Evolutionary conservation across 2,329 filamentous ascomycete species (phyloP).

Genomic region (Colletotrichum sp.): DNA sequence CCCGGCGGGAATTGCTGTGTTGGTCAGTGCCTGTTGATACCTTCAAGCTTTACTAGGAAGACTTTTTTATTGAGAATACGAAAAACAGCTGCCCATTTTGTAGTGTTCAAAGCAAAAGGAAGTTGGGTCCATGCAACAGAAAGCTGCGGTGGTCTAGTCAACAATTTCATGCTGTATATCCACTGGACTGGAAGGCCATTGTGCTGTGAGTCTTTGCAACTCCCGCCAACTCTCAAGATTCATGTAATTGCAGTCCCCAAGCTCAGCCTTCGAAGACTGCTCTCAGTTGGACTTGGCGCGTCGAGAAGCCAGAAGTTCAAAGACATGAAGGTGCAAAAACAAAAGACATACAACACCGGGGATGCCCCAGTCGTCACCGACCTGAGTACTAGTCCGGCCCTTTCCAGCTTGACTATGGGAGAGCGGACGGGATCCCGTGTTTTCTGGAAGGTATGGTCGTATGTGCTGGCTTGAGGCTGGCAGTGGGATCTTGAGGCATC

Average conservation of each 20-base stretch:
- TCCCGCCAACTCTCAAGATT: neutral
- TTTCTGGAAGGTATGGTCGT: conserved; percentile 21
- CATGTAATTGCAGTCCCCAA: neutral
- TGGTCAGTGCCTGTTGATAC: neutral
- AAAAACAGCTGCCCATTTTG: neutral
- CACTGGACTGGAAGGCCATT: neutral
- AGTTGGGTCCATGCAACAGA: neutral
- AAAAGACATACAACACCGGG: conserved; percentile 19
- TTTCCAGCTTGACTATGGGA: conserved; percentile 21
- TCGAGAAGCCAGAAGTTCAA: neutral
- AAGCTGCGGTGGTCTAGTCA: neutral
- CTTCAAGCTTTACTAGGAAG: neutral
- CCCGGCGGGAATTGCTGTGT: neutral
- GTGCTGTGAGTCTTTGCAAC: neutral
- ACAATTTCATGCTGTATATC: fast-evolving
- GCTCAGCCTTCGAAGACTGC: neutral
- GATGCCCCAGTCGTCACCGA: conserved; percentile 21
- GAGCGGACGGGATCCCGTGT: conserved; percentile 24
- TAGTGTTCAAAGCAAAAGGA: neutral
- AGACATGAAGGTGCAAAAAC: neutral
- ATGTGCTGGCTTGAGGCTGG: neutral
- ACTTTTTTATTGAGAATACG: neutral
- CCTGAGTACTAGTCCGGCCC: conserved; percentile 19
- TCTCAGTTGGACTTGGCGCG: neutral
- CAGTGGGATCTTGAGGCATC: neutral